Conservation (phyloP, 2,329 filamentous ascomycete genomes). For the Ploettnerulaceae sp. region DNA sequence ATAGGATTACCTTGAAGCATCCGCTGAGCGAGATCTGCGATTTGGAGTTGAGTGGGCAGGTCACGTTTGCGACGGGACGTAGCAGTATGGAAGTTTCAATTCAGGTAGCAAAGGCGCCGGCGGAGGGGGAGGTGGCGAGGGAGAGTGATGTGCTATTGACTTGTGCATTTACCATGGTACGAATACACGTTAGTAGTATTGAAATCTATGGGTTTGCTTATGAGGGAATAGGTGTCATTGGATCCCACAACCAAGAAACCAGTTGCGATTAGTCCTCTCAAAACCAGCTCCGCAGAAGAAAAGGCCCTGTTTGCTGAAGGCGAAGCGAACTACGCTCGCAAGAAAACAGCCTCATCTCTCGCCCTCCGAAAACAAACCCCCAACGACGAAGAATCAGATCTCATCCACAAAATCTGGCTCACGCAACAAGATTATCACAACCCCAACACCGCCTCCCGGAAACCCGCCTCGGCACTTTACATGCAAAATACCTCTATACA, state of each 20-base stretch:
- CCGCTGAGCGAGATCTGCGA: conserved; percentile 65
- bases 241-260: conserved; percentile 63
- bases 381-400: conserved; percentile 62
- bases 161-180: conserved; percentile 46
- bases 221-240: conserved; percentile 43
- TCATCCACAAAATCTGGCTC: conserved; percentile 68
- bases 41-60: conserved; percentile 53
- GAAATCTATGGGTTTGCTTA: background rate
- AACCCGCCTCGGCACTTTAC: conserved; percentile 53
- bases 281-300: conserved; percentile 58
- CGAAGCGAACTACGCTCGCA: conserved; percentile 60
- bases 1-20: conserved; percentile 47
- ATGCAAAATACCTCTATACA: conserved; percentile 60
- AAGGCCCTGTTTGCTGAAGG: conserved; percentile 56
- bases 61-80: conserved; percentile 59
- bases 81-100: conserved; percentile 67
- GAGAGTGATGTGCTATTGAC: conserved; percentile 62
- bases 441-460: conserved; percentile 47
- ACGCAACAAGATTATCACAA: conserved; percentile 59
- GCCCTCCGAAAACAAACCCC: conserved; percentile 61
- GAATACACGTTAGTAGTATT: no score
- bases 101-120: conserved; percentile 60
- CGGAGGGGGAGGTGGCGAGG: conserved; percentile 45
- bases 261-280: conserved; percentile 54
- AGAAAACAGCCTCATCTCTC: conserved; percentile 55